Conservation (phyloP, 2,329 filamentous ascomycete genomes). For the Penicillium sp. region DNA sequence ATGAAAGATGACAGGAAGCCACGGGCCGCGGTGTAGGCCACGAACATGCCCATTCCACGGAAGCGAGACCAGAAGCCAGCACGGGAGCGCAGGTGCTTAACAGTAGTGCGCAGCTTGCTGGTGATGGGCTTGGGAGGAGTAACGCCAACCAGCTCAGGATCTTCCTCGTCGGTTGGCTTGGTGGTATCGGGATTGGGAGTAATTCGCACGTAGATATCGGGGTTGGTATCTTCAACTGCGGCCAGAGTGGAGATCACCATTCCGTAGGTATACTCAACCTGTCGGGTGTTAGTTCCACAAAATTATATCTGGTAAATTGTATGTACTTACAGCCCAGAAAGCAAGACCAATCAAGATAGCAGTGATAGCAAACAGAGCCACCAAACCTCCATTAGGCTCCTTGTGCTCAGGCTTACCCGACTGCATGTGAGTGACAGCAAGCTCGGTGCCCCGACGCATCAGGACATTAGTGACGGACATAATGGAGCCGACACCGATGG, state of each 20-base stretch:
- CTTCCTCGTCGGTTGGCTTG: conserved; percentile 39
- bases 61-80: conserved; percentile 66
- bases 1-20: conserved; percentile 46
- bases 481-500: conserved; percentile 3
- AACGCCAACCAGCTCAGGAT: conserved; percentile 43
- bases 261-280: conserved; percentile 59
- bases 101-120: conserved; percentile 56
- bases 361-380: conserved; percentile 31
- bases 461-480: conserved; percentile 33
- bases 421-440: conserved; percentile 26
- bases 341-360: conserved; percentile 22
- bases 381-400: conserved; percentile 23
- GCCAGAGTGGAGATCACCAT: conserved; percentile 60
- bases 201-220: conserved; percentile 53
- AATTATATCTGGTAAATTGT: neutral
- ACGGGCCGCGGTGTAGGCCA: conserved; percentile 48
- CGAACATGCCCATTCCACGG: conserved; percentile 61
- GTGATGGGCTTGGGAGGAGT: conserved; percentile 60
- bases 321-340: conserved; percentile 28
- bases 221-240: conserved; percentile 61
- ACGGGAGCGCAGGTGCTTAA: conserved; percentile 60
- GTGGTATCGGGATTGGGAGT: conserved; percentile 39
- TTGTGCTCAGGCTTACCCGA: conserved; percentile 24
- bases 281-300: neutral
- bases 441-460: conserved; percentile 39